A percentile compares a stretch with the other conserved stretches of the same genome.
These are phyloP conservation scores for Leishmania major DNA, from an alignment of 208 protist species.

Conservation along the genomic window DNA sequence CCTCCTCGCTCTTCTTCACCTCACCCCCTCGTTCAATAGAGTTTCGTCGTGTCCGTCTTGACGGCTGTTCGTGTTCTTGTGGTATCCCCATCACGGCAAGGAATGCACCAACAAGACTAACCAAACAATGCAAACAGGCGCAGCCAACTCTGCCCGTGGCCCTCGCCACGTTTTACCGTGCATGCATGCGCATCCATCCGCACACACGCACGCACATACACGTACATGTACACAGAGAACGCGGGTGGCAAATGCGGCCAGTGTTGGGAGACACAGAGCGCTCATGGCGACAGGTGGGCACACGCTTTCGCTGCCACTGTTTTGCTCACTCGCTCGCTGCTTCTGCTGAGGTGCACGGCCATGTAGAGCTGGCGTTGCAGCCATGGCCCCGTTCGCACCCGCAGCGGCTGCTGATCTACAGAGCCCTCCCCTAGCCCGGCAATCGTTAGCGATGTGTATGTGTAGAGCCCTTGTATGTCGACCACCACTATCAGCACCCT, in stretches of 20 bases:
- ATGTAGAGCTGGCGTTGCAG: neutral
- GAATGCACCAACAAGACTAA: neutral
- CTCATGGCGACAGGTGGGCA: neutral
- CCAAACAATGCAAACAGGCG: neutral
- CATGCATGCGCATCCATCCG: neutral
- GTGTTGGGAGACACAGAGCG: neutral
- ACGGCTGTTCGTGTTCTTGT: neutral
- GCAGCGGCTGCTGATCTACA: neutral
- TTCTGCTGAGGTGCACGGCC: neutral
- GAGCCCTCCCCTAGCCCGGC: neutral
- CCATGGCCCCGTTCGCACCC: neutral
- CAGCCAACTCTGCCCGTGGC: neutral
- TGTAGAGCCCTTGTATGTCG: neutral
- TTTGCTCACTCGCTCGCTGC: conserved; percentile 2
- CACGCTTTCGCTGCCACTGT: neutral
- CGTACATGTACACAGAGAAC: neutral
- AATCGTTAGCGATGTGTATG: neutral
- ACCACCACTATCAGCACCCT: neutral
- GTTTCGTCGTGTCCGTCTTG: neutral
- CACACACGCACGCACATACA: neutral
- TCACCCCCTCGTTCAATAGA: neutral
- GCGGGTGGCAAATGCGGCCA: neutral
- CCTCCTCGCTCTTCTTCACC: neutral
- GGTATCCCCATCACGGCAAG: neutral
- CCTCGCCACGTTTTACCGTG: neutral